Evolutionary conservation across 768 basidiomycete species (phyloP), one percentile per base, ranked within the genome.

Genomic region (Candolleomyces aberdarensis): DNA sequence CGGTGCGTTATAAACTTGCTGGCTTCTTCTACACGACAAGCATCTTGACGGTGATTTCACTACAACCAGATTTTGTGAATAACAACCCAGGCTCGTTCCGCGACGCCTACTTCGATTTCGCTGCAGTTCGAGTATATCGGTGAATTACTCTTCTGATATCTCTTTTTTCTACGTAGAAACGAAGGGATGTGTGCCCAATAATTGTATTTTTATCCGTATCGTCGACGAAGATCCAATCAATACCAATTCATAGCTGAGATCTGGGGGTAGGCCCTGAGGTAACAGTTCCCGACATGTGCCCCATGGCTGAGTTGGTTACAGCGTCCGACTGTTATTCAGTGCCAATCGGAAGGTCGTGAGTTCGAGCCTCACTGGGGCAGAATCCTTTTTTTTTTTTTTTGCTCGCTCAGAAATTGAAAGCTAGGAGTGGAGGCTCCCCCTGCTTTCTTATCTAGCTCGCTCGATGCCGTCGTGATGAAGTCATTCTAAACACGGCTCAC

Each of bases 291-390:
- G 3, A 3, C 36, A 36, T 36, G 36, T 85, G 85, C 85, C 84
- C 84, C 84, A 83, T 86, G 85, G 85, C 84, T 85, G 81, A 86
- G 85, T 85, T 86, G 85, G 85, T 86, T 77, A 86, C 83, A 85
- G 85, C 84, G 85, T 86, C 85, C 84, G 85, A 86, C 85, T 85
- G 85, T 86, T 85, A 43, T 51, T 36, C 36, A 36, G 6, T 36
- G 36, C 8, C 44, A 61, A 83, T 84, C 83, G 83, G 81, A 84
- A 84, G 83, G 82, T 85, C 83, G 80, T 80, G 80, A 84, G 85
- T 85, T 85, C 84, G 79, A 85, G 78, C 81, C 84, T 86, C 79
- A 79, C 80, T 79, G 83, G 81, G 78, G 83, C 82, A 80, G 82
- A 36, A 26, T 26, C 3, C 3, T 26, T 3, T 26, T 26, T 26